Conservation (phyloP, 139 green algal genomes). For the Bryopsis sp. region DNA sequence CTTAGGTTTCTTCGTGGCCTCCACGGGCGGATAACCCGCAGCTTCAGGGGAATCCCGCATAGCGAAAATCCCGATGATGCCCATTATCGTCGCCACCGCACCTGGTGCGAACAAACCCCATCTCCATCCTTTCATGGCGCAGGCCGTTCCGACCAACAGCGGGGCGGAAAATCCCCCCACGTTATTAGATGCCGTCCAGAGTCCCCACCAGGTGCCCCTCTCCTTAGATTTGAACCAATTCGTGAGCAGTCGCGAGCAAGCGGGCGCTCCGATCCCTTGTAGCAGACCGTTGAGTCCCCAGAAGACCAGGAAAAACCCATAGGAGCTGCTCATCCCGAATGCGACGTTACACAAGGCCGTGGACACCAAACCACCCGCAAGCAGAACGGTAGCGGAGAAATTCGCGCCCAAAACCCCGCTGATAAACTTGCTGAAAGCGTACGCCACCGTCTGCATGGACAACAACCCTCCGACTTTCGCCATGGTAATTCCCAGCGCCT, state of each 20-base stretch:
- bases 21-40: constrained; percentile 64
- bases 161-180: constrained; percentile 87
- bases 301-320: constrained; percentile 76
- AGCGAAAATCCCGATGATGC: constrained; percentile 58
- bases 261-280: constrained; percentile 82
- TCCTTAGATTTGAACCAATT: constrained; percentile 77
- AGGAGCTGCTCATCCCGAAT: constrained; percentile 74
- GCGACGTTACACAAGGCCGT: constrained; percentile 82
- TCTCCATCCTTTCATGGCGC: constrained; percentile 66
- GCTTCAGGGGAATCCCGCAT: constrained; percentile 75
- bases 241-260: constrained; percentile 89
- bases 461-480: constrained; percentile 83
- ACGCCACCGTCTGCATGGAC: constrained; percentile 82
- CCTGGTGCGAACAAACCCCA: constrained; percentile 87
- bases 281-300: constrained; percentile 86
- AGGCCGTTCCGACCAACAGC: constrained; percentile 79
- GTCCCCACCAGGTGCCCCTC: constrained; percentile 82
- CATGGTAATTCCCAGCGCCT: constrained; percentile 69
- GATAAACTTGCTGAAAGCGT: constrained; percentile 76
- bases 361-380: constrained; percentile 76
- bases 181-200: constrained; percentile 95
- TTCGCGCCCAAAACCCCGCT: constrained; percentile 76
- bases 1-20: constrained; percentile 25
- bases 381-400: constrained; percentile 70
- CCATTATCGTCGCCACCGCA: constrained; percentile 70